Evolutionary conservation across 2,329 filamentous ascomycete genomes (phyloP), one percentile per base, ranked within the genome.

Genomic region (Penicillium rolfsii): DNA sequence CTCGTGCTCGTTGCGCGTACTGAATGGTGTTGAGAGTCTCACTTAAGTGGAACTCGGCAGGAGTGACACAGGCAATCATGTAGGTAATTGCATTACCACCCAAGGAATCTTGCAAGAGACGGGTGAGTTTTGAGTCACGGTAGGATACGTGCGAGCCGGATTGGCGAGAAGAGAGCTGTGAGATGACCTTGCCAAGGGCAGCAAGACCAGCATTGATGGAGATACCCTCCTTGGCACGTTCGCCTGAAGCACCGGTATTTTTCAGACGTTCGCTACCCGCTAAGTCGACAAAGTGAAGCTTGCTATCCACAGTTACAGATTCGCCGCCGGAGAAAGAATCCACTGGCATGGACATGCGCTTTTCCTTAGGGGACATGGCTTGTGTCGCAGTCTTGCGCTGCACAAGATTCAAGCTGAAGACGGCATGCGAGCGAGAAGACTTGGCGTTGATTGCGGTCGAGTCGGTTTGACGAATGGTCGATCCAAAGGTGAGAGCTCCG

Each of bases 21-120:
- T 97, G 91, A 24, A 99, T 91, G 0, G 95, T 99, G 76, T 99
- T 99, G 60, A 99, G 82, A 0, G 96, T 98, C 79, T 99, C 95
- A 79, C 93, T 98, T 48, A 99, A 82, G 75, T 99, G 95, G 74
- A 99, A 99, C 74, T 97, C 93, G 14, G 94, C 92, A 0, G 93
- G 94, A 0, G 94, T 99, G 33, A 99, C 93, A 78, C 95, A 99
- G 8, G 95, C 95, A 79, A 99, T 95, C 95, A 99, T 98, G 80
- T 98, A 99, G 0, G 95, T 99, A 74, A 97, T 96, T 38, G 95
- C 95, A 74, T 96, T 98, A 4, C 95, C 95, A 59, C 95, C 95
- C 5, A 99, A 84, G 0, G 95, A 99, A 77, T 99, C 95, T 81
- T 99, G 95, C 19, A 99, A 85, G 26, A 99, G 83, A 61, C 95